A percentile compares a stretch with the other conserved stretches of the same genome.
Evolutionary conservation across 192 early-diverging fungal genomes (phyloP).

Genomic region (Dissophora globulifera): DNA sequence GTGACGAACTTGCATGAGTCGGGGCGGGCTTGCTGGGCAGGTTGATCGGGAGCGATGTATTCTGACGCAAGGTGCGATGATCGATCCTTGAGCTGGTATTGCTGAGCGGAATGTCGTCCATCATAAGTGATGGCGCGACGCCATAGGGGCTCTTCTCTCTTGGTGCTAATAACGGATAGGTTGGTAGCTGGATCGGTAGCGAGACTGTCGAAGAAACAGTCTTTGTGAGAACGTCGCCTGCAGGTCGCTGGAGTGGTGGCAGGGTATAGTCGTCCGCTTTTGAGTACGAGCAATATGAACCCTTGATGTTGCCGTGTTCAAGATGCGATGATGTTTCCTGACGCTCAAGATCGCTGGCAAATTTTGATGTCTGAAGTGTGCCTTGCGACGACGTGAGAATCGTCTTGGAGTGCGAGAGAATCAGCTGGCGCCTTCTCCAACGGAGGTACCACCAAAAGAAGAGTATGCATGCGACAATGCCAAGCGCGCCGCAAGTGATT

Average conservation of each 20-base stretch:
- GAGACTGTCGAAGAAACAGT: neutral
- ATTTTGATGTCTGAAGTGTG: neutral
- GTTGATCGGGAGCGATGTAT: too few relatives aligned
- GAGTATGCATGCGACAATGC: neutral
- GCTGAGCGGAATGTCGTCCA: too few relatives aligned
- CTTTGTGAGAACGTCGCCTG: neutral
- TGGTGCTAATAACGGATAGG: constrained; percentile 12
- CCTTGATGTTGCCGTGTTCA: neutral
- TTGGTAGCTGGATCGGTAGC: constrained; percentile 8
- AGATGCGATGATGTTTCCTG: too few relatives aligned
- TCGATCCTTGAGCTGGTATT: too few relatives aligned
- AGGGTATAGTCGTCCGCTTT: too few relatives aligned
- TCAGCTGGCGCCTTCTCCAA: neutral
- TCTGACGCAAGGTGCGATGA: too few relatives aligned
- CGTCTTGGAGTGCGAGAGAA: constrained; percentile 4
- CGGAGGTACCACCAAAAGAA: constrained; percentile 18
- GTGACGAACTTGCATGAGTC: too few relatives aligned
- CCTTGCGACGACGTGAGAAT: constrained; percentile 6
- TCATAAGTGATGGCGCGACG: neutral
- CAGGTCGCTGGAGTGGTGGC: neutral
- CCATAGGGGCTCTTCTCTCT: neutral
- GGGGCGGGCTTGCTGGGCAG: too few relatives aligned
- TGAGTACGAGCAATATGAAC: too few relatives aligned
- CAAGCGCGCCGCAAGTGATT: neutral
- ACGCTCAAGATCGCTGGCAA: neutral